Evolutionary conservation across 495 filamentous ascomycete species (phyloP).

Genomic region (Penicillium odoratum): DNA sequence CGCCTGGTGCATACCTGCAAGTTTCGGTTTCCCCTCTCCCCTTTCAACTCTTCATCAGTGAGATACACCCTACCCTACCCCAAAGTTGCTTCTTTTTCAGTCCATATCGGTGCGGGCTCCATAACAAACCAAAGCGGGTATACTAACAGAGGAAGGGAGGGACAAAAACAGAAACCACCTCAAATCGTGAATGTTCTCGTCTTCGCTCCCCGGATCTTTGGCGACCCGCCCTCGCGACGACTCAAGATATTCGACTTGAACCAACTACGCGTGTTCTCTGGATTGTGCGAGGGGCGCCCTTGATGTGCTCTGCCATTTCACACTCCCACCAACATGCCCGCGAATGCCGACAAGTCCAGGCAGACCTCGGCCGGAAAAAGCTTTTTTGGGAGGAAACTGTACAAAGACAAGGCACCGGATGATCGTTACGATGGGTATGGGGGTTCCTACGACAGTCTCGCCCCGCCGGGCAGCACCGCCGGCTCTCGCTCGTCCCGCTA

Average conservation of each 20-base stretch:
- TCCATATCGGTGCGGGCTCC: conserved; percentile 7
- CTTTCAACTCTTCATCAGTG: conserved; percentile 18
- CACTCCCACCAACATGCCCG: conserved; percentile 50
- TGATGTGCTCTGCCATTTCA: conserved; percentile 42
- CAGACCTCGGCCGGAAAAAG: conserved; percentile 84
- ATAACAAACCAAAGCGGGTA: conserved; percentile 21
- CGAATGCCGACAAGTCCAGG: conserved; percentile 71
- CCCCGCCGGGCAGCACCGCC: conserved; percentile 50
- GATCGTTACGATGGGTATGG: conserved; percentile 55
- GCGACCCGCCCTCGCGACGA: conserved; percentile 17
- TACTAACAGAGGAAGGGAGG: conserved; percentile 29
- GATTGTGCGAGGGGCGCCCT: conserved; percentile 25
- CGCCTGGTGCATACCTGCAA: conserved; percentile 23
- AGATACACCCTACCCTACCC: conserved; percentile 7
- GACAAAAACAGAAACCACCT: conserved; percentile 22
- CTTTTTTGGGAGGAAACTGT: conserved; percentile 75
- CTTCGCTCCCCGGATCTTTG: conserved; percentile 17
- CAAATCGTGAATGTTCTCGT: conserved; percentile 25
- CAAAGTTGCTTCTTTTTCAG: neutral
- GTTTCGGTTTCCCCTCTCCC: conserved; percentile 14
- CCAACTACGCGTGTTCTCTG: neutral
- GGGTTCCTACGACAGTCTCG: conserved; percentile 51
- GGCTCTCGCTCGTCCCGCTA: conserved; percentile 78
- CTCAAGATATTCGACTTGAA: conserved; percentile 4
- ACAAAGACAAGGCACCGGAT: conserved; percentile 69